A percentile compares a stretch with the other conserved stretches of the same genome.
phyloP scores from a whole-genome alignment of 2,329 filamentous ascomycete species.

The Penicillium sp. region DNA sequence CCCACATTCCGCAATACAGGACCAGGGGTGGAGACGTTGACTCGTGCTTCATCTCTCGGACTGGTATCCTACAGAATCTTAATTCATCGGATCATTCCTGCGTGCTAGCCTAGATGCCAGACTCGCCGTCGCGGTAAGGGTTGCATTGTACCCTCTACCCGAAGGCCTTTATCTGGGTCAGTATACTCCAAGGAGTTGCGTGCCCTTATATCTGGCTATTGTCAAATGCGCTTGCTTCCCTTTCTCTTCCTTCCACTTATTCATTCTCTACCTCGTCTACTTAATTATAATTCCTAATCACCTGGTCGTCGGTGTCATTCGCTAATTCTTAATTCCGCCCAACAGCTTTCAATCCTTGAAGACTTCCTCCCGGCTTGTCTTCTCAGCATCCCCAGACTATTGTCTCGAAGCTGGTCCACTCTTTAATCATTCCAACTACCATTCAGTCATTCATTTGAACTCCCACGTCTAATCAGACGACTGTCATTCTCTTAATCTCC shows the following conservation, averaged over 20 bases:
- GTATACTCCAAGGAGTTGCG: slow-evolving; percentile 32
- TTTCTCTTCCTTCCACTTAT: slow-evolving; percentile 6
- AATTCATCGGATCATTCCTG: slow-evolving; percentile 43
- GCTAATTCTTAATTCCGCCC: slow-evolving; percentile 31
- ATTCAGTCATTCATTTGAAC: slow-evolving; percentile 53
- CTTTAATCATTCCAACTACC: slow-evolving; percentile 58
- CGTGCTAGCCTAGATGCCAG: slow-evolving; percentile 46
- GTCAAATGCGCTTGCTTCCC: slow-evolving; percentile 9
- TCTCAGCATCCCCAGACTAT: slow-evolving; percentile 40
- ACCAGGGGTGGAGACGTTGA: slow-evolving; percentile 48
- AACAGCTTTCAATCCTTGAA: slow-evolving; percentile 34
- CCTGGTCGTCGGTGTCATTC: slow-evolving; percentile 1
- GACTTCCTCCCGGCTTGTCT: slow-evolving; percentile 27
- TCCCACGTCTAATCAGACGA: slow-evolving; percentile 41
- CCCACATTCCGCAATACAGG: slow-evolving; percentile 39
- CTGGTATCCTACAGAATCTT: slow-evolving; percentile 37
- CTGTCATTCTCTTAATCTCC: slow-evolving; percentile 52
- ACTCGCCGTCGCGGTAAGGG: slow-evolving; percentile 45
- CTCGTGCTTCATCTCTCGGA: slow-evolving; percentile 45
- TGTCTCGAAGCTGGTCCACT: slow-evolving; percentile 42
- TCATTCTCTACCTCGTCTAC: slow-evolving; percentile 4
- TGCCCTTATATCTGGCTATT: slow-evolving; percentile 17
- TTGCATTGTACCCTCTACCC: slow-evolving; percentile 42
- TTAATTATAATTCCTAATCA: slow-evolving; percentile 6
- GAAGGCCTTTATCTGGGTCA: slow-evolving; percentile 45